Percentiles rank a stretch among this genome's conserved stretches.
phyloP scores from a whole-genome alignment of 768 basidiomycete species.

The Suillus spraguei region DNA sequence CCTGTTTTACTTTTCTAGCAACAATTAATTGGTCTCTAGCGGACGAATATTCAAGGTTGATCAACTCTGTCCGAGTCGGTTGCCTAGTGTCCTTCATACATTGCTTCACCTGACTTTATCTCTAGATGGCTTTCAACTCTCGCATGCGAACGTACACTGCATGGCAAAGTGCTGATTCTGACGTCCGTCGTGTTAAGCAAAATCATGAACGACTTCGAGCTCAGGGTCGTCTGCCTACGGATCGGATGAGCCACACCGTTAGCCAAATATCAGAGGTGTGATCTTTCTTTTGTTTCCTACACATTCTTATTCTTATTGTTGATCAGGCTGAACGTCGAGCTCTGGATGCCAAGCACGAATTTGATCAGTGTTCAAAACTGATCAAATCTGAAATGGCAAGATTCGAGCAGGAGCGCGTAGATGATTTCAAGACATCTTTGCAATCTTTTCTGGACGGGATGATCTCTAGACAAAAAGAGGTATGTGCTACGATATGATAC shows the following conservation, averaged over 20 bases:
- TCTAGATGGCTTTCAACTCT: slow-evolving; percentile 83
- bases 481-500: slow-evolving; percentile 30
- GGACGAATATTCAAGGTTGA: slow-evolving; percentile 93
- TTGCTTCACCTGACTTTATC: slow-evolving; percentile 6
- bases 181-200: slow-evolving; percentile 70
- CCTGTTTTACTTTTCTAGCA: slow-evolving; percentile 1
- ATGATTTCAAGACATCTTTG: slow-evolving; percentile 87
- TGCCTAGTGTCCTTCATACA: not conserved
- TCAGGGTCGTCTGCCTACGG: slow-evolving; percentile 71
- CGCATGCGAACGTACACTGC: slow-evolving; percentile 80
- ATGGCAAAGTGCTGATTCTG: slow-evolving; percentile 82
- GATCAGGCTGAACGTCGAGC: slow-evolving; percentile 81
- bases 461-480: slow-evolving; percentile 83
- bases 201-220: slow-evolving; percentile 81
- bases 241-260: slow-evolving; percentile 73
- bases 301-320: not conserved
- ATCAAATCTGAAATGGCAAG: slow-evolving; percentile 88
- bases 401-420: slow-evolving; percentile 91
- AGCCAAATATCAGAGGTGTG: slow-evolving; percentile 80
- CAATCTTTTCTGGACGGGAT: slow-evolving; percentile 86
- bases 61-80: slow-evolving; percentile 82
- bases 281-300: slow-evolving; percentile 8
- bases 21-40: slow-evolving; percentile 37
- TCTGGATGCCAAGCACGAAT: slow-evolving; percentile 84
- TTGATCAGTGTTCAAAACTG: slow-evolving; percentile 83